Percentiles rank a stretch among this genome's conserved stretches.
These are phyloP conservation scores for Mortierella sp. DNA, from an alignment of 371 early-diverging fungal species.

Conservation along the genomic window DNA sequence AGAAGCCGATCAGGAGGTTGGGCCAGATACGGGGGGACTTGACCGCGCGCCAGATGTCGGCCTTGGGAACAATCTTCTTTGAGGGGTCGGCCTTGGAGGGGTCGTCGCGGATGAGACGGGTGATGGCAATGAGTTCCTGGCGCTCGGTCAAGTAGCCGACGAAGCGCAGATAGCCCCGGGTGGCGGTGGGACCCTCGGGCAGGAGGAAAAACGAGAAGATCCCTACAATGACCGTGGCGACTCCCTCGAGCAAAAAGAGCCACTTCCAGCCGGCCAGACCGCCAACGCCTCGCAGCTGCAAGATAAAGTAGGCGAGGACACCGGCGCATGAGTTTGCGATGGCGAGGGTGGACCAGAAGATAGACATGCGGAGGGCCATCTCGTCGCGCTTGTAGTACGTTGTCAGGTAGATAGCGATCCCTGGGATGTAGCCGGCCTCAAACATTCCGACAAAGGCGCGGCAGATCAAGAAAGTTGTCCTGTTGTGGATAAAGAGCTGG, in stretches of 20 bases:
- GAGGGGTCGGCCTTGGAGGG: slow-evolving; percentile 60
- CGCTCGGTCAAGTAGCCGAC: slow-evolving; percentile 62
- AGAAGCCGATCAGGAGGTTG: slow-evolving; percentile 58
- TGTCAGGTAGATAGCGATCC: slow-evolving; percentile 68
- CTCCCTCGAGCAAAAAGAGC: slow-evolving; percentile 68
- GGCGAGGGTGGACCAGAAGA: slow-evolving; percentile 73
- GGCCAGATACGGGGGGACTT: slow-evolving; percentile 60
- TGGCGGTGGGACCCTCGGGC: slow-evolving; percentile 61
- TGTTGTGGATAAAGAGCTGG: slow-evolving; percentile 56
- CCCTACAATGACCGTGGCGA: slow-evolving; percentile 64
- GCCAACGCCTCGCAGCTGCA: slow-evolving; percentile 65
- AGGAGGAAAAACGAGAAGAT: slow-evolving; percentile 61
- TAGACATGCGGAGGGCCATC: slow-evolving; percentile 67
- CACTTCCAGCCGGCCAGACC: slow-evolving; percentile 73
- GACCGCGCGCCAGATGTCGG: slow-evolving; percentile 59
- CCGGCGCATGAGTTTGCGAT: slow-evolving; percentile 73
- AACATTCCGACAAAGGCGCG: slow-evolving; percentile 56
- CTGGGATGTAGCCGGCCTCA: slow-evolving; percentile 74
- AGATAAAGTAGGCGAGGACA: slow-evolving; percentile 68
- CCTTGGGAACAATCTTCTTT: slow-evolving; percentile 57
- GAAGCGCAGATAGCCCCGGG: slow-evolving; percentile 61
- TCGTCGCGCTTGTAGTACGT: slow-evolving; percentile 71
- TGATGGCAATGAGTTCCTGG: slow-evolving; percentile 65
- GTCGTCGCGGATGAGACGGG: slow-evolving; percentile 69
- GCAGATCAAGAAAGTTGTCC: slow-evolving; percentile 50